Base-by-base conservation (phyloP, 345 rosid genomes). In the Corymbia maculata region DNA sequence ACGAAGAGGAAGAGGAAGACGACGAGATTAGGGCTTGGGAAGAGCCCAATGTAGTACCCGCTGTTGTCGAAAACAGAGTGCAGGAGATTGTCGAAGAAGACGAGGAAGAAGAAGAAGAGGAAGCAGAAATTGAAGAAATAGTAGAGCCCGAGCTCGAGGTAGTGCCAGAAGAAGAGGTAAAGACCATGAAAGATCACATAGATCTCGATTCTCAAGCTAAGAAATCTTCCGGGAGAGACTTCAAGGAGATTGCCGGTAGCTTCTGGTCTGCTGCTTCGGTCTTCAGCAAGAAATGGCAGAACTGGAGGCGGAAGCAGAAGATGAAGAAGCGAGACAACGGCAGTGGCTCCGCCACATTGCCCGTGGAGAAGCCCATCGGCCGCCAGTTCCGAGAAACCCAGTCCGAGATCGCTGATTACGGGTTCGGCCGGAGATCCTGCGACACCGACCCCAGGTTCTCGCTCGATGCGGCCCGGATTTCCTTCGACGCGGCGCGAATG, bases 231-330 rank as follows among this genome's bases (percentile, higher is more conserved):
- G 97, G 94, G 50, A 93, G 95, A 84, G 98, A 95, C 61, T 93
- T 95, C 79, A 96, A 95, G 87, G 96, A 95, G 87, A 93, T 95
- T 44, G 98, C 94, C 16, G 98, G 95, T 24, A 95, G 96, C 92
- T 97, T 97, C 92, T 97, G 99, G 99, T 96, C 99, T 22, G 99
- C 99, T 44, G 99, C 99, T 53, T 97, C 99, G 13, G 98, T 97
- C 44, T 97, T 97, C 89, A 97, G 99, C 93, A 97, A 97, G 93
- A 97, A 96, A 90, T 94, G 97, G 92, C 98, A 94, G 79, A 96
- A 97, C 88, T 97, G 99, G 99, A 95, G 99, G 88, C 96, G 95
- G 75, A 98, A 95, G 89, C 99, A 98, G 94, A 98, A 98, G 94
- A 88, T 93, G 82, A 98, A 98, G 94, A 98, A 96, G 93, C 94